phyloP scores from a whole-genome alignment of 352 stramenopile species.

The Globisporangium megalacanthum region DNA sequence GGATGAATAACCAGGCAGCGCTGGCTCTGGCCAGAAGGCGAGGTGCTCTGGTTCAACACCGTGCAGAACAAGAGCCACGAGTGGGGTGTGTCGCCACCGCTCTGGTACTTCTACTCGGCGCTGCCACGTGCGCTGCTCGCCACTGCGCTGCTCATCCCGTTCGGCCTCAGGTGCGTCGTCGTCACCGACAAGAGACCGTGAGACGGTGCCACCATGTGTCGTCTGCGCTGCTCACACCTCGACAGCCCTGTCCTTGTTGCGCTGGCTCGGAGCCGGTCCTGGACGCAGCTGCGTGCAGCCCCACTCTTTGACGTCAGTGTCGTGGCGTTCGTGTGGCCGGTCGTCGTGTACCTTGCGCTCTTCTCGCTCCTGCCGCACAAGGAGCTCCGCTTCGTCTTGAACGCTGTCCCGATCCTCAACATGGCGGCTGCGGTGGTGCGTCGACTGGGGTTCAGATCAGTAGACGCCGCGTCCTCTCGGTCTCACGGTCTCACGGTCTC shows the following conservation, averaged over 20 bases:
- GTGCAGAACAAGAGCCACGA: constrained; percentile 96
- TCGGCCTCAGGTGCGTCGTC: constrained; percentile 58
- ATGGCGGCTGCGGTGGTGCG: constrained; percentile 86
- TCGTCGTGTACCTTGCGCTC: constrained; percentile 88
- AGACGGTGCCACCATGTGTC: not conserved
- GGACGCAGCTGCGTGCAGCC: constrained; percentile 27
- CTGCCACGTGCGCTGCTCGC: constrained; percentile 88
- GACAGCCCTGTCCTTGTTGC: constrained; percentile 42
- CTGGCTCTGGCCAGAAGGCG: constrained; percentile 97
- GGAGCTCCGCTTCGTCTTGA: constrained; percentile 98
- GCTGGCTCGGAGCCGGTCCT: constrained; percentile 33
- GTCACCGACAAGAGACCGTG: not conserved
- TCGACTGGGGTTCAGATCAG: not conserved
- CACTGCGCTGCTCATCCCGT: constrained; percentile 77
- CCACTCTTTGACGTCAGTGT: constrained; percentile 50
- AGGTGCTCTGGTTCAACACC: constrained; percentile 96
- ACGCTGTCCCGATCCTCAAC: constrained; percentile 95
- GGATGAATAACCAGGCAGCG: constrained; percentile 29
- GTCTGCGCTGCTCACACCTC: not conserved
- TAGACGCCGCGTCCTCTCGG: too few relatives aligned
- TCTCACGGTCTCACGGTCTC: not conserved
- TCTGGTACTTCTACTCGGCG: constrained; percentile 96
- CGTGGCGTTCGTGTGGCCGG: constrained; percentile 49
- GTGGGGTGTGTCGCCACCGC: constrained; percentile 93
- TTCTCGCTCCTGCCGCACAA: constrained; percentile 98